These are phyloP conservation scores for Phytophthora pseudosyringae DNA, from an alignment of 352 stramenopile species.

Conservation along the genomic window DNA sequence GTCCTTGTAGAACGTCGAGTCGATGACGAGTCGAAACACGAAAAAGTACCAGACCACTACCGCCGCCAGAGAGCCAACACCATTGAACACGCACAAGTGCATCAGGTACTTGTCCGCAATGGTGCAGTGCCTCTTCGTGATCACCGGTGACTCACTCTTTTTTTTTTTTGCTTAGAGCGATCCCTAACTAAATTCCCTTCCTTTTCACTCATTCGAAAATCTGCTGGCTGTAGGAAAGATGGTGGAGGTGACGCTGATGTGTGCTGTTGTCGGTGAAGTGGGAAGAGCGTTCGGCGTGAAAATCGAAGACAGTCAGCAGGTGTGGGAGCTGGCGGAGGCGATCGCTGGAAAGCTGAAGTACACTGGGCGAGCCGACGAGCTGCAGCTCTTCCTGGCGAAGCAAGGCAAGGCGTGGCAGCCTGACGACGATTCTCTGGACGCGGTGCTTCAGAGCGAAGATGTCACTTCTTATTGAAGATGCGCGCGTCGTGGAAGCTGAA, in stretches of 20 bases:
- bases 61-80: conserved; percentile 50
- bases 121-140: conserved; percentile 63
- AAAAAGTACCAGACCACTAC: conserved; percentile 73
- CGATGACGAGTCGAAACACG: conserved; percentile 65
- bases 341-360: no score
- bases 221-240: no score
- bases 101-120: conserved; percentile 75
- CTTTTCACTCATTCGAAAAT: no score
- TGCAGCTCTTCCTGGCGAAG: background rate
- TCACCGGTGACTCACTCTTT: no score
- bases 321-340: no score
- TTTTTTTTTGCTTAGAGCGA: no score
- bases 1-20: conserved; percentile 84
- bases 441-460: conserved; percentile 10
- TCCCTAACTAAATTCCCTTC: no score
- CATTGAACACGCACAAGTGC: conserved; percentile 72
- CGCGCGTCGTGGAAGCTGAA: conserved; percentile 18
- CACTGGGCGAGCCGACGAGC: no score
- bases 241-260: no score
- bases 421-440: conserved; percentile 11
- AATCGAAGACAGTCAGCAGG: background rate
- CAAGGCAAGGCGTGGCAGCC: background rate
- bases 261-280: background rate
- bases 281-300: background rate
- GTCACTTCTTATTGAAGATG: conserved; percentile 15